Conservation (phyloP, 2,329 filamentous ascomycete species). For the Alternaria solani region DNA sequence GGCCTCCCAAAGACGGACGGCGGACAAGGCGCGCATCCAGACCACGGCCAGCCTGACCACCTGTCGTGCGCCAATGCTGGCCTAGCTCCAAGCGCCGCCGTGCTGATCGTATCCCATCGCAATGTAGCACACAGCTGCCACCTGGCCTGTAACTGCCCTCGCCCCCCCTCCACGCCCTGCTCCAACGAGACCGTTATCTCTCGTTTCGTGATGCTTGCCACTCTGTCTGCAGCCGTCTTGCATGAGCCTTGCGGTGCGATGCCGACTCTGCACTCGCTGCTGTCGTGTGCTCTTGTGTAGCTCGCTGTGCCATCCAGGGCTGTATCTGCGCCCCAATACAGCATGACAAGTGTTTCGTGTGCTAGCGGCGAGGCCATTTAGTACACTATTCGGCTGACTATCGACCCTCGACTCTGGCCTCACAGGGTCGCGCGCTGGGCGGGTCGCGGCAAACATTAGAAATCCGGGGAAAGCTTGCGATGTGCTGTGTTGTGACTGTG, state of each 20-base stretch:
- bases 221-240: constrained; percentile 1
- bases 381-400: constrained; percentile 12
- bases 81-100: constrained; percentile 28
- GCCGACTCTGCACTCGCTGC: neutral
- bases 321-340: constrained; percentile 29
- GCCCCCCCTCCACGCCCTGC: constrained; percentile 17
- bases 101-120: constrained; percentile 22
- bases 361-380: constrained; percentile 28
- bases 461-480: constrained; percentile 42
- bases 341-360: constrained; percentile 42
- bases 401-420: constrained; percentile 31
- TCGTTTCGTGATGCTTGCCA: constrained; percentile 34
- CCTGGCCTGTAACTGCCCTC: constrained; percentile 36
- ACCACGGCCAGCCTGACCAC: constrained; percentile 12
- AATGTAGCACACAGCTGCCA: constrained; percentile 27
- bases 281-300: constrained; percentile 13
- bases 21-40: constrained; percentile 12
- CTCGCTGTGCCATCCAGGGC: constrained; percentile 34
- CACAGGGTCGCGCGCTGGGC: constrained; percentile 23
- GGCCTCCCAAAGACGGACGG: constrained; percentile 27
- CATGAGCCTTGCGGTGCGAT: constrained; percentile 1
- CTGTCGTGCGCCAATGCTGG: constrained; percentile 32
- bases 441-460: constrained; percentile 35
- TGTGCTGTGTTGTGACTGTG: neutral
- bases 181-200: constrained; percentile 33